Conservation (phyloP, 371 early-diverging fungal species). For the Mortierella sp. region DNA sequence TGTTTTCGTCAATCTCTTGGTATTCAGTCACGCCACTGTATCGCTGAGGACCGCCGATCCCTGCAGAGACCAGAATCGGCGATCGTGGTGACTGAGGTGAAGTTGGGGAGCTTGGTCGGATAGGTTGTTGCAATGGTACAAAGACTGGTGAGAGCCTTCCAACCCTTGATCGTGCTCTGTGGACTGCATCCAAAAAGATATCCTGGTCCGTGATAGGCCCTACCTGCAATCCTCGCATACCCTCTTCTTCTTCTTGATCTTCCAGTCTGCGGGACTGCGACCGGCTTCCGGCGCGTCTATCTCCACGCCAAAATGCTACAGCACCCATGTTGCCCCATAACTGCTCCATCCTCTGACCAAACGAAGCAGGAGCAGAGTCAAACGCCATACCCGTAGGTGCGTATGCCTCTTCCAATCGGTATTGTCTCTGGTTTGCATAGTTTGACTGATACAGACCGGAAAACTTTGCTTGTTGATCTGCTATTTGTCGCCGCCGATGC, state of each 20-base stretch:
- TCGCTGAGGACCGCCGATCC: constrained; percentile 3
- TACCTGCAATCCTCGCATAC: constrained; percentile 13
- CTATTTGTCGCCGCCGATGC: constrained; percentile 2
- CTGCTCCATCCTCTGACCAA: constrained; percentile 34
- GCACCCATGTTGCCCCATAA: constrained; percentile 20
- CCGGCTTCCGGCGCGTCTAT: constrained; percentile 13
- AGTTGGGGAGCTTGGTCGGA: constrained; percentile 24
- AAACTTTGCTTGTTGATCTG: constrained; percentile 12
- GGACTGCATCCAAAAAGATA: constrained; percentile 51
- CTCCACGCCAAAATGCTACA: constrained; percentile 23
- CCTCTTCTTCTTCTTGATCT: constrained; percentile 30
- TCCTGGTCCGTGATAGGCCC: constrained; percentile 39
- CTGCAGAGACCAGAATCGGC: constrained; percentile 11
- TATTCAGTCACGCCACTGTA: neutral
- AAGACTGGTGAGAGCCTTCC: constrained; percentile 37
- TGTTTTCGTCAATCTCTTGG: neutral
- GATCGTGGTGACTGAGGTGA: constrained; percentile 27
- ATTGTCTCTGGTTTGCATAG: constrained; percentile 12
- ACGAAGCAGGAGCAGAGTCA: constrained; percentile 19
- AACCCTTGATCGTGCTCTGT: constrained; percentile 43
- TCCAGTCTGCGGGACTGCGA: constrained; percentile 35
- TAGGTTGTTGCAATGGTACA: constrained; percentile 37
- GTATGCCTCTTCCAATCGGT: constrained; percentile 26
- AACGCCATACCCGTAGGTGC: constrained; percentile 38
- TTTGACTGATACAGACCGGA: constrained; percentile 25